Evolutionary conservation across 2,329 filamentous ascomycete species (phyloP).

Genomic region (Blastomyces silverae): DNA sequence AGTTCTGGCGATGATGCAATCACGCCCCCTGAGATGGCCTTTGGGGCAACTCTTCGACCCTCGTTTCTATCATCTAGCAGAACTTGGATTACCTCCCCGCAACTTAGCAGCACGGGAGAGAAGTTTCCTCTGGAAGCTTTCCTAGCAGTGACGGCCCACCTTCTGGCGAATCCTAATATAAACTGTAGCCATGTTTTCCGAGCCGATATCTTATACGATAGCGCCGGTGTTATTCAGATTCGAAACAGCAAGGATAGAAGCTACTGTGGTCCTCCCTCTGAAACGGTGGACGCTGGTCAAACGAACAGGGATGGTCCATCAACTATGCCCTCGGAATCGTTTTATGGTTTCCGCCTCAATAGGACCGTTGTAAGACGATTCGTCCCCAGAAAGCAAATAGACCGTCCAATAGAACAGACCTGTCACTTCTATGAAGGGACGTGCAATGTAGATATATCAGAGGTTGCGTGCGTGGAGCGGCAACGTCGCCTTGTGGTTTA

Average conservation of each 20-base stretch:
- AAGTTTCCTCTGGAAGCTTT: slow-evolving; percentile 30
- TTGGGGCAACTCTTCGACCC: slow-evolving; percentile 26
- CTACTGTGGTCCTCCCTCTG: slow-evolving; percentile 16
- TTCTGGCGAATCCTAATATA: slow-evolving; percentile 51
- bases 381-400: slow-evolving; percentile 76
- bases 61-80: slow-evolving; percentile 23
- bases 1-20: background rate
- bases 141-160: slow-evolving; percentile 46
- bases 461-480: background rate
- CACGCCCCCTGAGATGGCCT: slow-evolving; percentile 8
- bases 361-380: slow-evolving; percentile 67
- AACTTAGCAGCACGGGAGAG: slow-evolving; percentile 27
- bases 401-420: slow-evolving; percentile 71
- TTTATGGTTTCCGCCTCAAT: slow-evolving; percentile 40
- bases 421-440: slow-evolving; percentile 58
- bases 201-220: slow-evolving; percentile 55
- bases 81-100: slow-evolving; percentile 32
- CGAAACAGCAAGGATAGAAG: slow-evolving; percentile 30
- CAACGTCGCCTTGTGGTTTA: slow-evolving; percentile 59
- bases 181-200: slow-evolving; percentile 54
- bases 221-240: slow-evolving; percentile 35
- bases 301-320: slow-evolving; percentile 14
- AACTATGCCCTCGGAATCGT: slow-evolving; percentile 23
- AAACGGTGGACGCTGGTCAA: slow-evolving; percentile 9
- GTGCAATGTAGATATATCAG: slow-evolving; percentile 32